Base-by-base conservation (phyloP, 129 eudicot genomes). In the Ambrosia trifida region DNA sequence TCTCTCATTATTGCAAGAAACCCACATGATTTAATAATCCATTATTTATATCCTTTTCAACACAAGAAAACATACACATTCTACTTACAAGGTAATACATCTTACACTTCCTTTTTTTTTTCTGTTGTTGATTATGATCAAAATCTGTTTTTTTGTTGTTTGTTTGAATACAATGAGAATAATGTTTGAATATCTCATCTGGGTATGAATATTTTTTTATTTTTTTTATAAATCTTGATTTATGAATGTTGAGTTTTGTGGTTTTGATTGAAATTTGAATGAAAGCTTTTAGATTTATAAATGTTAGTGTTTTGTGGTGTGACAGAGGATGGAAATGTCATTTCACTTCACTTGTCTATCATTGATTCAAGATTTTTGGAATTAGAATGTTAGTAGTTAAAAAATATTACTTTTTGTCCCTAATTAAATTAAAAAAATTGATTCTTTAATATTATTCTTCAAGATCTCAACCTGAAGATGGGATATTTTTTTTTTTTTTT, bases 381-480 rank as follows among this genome's bases (percentile, higher is more conserved):
- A 45, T 59, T 78, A 76, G 54, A 63, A 45, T 62, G 47, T 38
- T 46, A 30, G 35, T 50, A 20, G 56, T 54, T 76, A 13, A 60
- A 60, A 60, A 60, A 43, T 32, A 18, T 61, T 19, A 8, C 61
- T 31, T 77, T 62, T 70, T 71, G 59, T 40, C 72, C 20, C n/a
- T 70, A 12, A 53, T 62, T 52, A 40, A 52, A 35, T 59, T 35
- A 30, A 63, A 63, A 62, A 40, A 3, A 5, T 24, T 69, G 54
- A 11, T 60, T 69, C 66, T 70, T 75, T 75, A n/a, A n/a, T n/a
- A 20, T 44, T 52, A 52, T 52, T 17, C 66, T 33, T 70, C 66
- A 70, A 70, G 81, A 77, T 77, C 81, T 77, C 71, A 51, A 51
- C 71, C 18, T 62, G 70, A 77, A 62, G 67, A 43, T 63, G 59